Conservation (phyloP, 106 monocot species). For the Vanilla planifolia region DNA sequence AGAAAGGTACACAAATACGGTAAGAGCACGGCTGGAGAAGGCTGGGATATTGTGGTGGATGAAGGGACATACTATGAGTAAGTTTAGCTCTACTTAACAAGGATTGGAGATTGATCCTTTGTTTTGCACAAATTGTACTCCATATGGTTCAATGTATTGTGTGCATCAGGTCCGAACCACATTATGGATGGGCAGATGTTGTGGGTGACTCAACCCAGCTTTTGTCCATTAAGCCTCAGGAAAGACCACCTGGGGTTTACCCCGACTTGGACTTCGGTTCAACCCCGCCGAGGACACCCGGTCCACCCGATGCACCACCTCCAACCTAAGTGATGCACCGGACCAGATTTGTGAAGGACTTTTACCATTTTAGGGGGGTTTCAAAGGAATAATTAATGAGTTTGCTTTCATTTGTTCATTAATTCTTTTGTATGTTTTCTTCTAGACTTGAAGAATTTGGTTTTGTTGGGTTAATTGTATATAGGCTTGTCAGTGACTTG, state of each 20-base stretch:
- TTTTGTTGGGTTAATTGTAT: too few relatives aligned
- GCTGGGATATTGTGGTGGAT: conserved; percentile 88
- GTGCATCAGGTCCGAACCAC: conserved; percentile 68
- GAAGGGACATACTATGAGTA: conserved; percentile 96
- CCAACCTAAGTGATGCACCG: too few relatives aligned
- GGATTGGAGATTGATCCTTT: too few relatives aligned
- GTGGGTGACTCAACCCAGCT: conserved; percentile 85
- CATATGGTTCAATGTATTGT: neutral
- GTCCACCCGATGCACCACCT: conserved; percentile 20
- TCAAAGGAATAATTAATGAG: neutral
- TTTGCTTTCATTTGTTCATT: conserved; percentile 23
- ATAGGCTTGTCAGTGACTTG: too few relatives aligned
- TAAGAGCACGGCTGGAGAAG: conserved; percentile 87
- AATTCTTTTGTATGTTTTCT: conserved; percentile 19
- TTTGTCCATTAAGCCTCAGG: conserved; percentile 66
- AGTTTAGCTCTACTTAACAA: conserved; percentile 10
- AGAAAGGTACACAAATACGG: conserved; percentile 98
- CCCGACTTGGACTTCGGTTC: conserved; percentile 43
- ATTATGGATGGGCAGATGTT: conserved; percentile 98
- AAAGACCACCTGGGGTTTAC: conserved; percentile 70
- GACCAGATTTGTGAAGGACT: conserved; percentile 17
- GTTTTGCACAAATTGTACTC: too few relatives aligned
- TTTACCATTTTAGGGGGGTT: conserved; percentile 1
- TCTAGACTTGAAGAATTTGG: neutral
- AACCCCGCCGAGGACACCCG: neutral